Evolutionary conservation across 2,329 filamentous ascomycete species (phyloP).

Genomic region (Neopestalotiopsis sp.): DNA sequence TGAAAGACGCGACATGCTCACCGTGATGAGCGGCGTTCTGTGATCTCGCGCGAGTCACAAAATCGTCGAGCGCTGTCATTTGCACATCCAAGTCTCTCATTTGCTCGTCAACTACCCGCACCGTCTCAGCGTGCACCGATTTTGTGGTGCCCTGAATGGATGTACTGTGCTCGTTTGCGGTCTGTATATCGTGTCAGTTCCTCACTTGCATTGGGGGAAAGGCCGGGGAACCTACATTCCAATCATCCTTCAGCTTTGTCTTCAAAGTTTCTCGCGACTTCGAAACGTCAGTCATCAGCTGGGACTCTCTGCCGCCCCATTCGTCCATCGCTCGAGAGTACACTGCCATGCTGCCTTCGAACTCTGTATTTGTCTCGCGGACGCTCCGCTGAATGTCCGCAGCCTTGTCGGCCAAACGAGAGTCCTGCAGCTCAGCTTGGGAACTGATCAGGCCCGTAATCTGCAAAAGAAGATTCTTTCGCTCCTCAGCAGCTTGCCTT

Average conservation of each 20-base stretch:
- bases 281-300: slow-evolving; percentile 73
- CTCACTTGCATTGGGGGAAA: slow-evolving; percentile 12
- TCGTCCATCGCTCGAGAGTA: slow-evolving; percentile 76
- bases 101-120: slow-evolving; percentile 88
- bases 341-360: slow-evolving; percentile 68
- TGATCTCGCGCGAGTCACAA: slow-evolving; percentile 79
- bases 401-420: slow-evolving; percentile 70
- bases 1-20: slow-evolving; percentile 70
- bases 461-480: slow-evolving; percentile 74
- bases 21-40: slow-evolving; percentile 82
- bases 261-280: slow-evolving; percentile 80
- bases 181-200: slow-evolving; percentile 43
- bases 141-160: slow-evolving; percentile 84
- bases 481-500: slow-evolving; percentile 73
- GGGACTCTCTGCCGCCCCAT: slow-evolving; percentile 74
- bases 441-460: slow-evolving; percentile 79
- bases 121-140: slow-evolving; percentile 88
- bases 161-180: slow-evolving; percentile 79
- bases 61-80: slow-evolving; percentile 88
- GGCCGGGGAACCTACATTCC: slow-evolving; percentile 71
- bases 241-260: slow-evolving; percentile 83
- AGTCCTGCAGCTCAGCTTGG: slow-evolving; percentile 76
- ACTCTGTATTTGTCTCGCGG: slow-evolving; percentile 63
- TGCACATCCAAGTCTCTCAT: slow-evolving; percentile 86
- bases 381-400: slow-evolving; percentile 69